Conservation (phyloP, 768 basidiomycete species). For the Rhizopogon salebrosus region DNA sequence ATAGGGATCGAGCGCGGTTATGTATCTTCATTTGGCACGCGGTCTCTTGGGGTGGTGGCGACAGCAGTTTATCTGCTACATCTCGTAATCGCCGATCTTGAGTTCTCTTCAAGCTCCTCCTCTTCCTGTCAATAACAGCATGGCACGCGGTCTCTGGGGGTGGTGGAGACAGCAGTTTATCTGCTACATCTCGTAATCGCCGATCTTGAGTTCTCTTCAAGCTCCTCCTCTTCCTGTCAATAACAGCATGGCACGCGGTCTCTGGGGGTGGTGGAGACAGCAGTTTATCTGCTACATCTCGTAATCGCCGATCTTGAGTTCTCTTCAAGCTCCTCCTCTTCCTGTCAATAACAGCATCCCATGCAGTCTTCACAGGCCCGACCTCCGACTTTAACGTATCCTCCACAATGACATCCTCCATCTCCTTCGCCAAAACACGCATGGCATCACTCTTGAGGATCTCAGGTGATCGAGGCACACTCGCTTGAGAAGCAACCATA, state of each 20-base stretch:
- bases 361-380: constrained; percentile 52
- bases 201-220: too few relatives aligned
- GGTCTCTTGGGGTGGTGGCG: neutral
- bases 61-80: too few relatives aligned
- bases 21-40: neutral
- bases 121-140: too few relatives aligned
- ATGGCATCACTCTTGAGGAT: constrained; percentile 30
- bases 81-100: too few relatives aligned
- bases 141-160: neutral
- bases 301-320: neutral
- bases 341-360: constrained; percentile 38
- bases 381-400: constrained; percentile 47
- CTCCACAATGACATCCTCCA: constrained; percentile 66
- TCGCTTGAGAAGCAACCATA: constrained; percentile 9
- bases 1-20: constrained; percentile 21
- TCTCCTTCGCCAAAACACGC: constrained; percentile 43
- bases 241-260: too few relatives aligned
- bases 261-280: neutral
- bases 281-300: neutral
- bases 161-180: neutral
- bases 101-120: too few relatives aligned
- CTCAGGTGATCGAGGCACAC: constrained; percentile 27
- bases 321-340: constrained; percentile 2
- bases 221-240: too few relatives aligned
- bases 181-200: too few relatives aligned